Percentiles rank a stretch among this genome's conserved stretches.
Evolutionary conservation across 805 yeast species (phyloP).

Genomic region (Kuraishia hungarica): DNA sequence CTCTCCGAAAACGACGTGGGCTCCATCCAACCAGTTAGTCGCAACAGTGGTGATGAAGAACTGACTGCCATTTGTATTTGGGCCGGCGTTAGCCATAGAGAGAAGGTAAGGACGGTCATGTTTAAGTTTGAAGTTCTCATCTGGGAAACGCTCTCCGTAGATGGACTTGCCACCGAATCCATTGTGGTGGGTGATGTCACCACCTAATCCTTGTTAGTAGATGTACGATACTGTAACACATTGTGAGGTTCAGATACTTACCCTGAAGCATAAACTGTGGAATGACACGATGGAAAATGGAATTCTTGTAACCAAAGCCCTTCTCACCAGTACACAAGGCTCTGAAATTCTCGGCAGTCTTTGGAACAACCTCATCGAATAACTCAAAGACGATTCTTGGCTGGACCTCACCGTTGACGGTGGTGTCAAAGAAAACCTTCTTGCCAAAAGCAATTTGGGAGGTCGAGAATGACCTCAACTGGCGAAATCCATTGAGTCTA

Average conservation of each 20-base stretch:
- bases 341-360: slow-evolving; percentile 76
- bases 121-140: slow-evolving; percentile 61
- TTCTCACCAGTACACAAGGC: slow-evolving; percentile 86
- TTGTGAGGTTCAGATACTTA: slow-evolving; percentile 5
- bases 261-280: slow-evolving; percentile 97
- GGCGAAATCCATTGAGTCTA: slow-evolving; percentile 2
- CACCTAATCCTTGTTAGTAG: slow-evolving; percentile 26
- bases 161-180: slow-evolving; percentile 93
- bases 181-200: slow-evolving; percentile 78
- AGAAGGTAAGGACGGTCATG: slow-evolving; percentile 77
- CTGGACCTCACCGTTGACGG: slow-evolving; percentile 42
- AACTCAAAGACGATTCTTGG: slow-evolving; percentile 69
- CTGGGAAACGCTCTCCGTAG: slow-evolving; percentile 55
- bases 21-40: slow-evolving; percentile 73
- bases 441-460: slow-evolving; percentile 35
- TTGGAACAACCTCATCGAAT: slow-evolving; percentile 83
- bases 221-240: slow-evolving; percentile 7
- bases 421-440: slow-evolving; percentile 49
- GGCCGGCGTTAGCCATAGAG: slow-evolving; percentile 92
- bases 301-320: slow-evolving; percentile 83
- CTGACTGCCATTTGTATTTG: slow-evolving; percentile 88
- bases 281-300: slow-evolving; percentile 93
- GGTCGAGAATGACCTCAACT: slow-evolving; percentile 33
- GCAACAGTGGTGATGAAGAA: slow-evolving; percentile 81
- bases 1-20: slow-evolving; percentile 75